Evolutionary conservation across 2,329 filamentous ascomycete species (phyloP), one percentile per base, ranked within the genome.

Genomic region (Cladophialophora exuberans): DNA sequence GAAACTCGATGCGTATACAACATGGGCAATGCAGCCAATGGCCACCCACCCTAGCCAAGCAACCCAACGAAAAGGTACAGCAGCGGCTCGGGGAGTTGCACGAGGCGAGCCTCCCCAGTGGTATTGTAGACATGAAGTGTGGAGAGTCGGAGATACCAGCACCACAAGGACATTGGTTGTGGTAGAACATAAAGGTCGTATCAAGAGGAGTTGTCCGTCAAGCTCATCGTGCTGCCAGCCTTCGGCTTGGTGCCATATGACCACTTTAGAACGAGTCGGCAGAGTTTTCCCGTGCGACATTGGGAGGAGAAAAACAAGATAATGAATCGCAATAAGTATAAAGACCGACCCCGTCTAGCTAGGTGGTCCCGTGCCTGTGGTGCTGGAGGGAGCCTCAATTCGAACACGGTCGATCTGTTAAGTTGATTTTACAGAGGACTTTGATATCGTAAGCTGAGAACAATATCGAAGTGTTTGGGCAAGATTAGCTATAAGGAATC

Each of bases 121-220:
- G 28, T 13, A 7, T 6, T 13, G 6, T 31, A 31, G 22, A n/a
- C 20, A 15, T 15, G 6, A 18, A 23, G 17, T 10, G 39, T 25
- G 39, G 39, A 42, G 9, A 9, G 18, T n/a, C 39, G 39, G 39
- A 42, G 39, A 42, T 42, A 18, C 15, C 39, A 42, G 39, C 39
- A 23, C 20, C 39, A 42, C 26, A n/a, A n/a, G n/a, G 39, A 13
- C 39, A 2, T 26, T 26, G 39, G 39, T 6, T n/a, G 3, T 23
- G 20, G 38, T 23, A 2, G 17, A 41, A 20, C n/a, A n/a, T n/a
- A n/a, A n/a, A n/a, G n/a, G n/a, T 41, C 18, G 39, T 42, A 42
- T 42, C 39, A 42, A 42, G n/a, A n/a, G 39, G 39, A 42, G 18
- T 42, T 42, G 39, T 42, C 39, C 39, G 39, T 42, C 22, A 25